These are phyloP conservation scores for Trifolium subterraneum DNA, from an alignment of 306 rosid genomes.

Conservation along the genomic window DNA sequence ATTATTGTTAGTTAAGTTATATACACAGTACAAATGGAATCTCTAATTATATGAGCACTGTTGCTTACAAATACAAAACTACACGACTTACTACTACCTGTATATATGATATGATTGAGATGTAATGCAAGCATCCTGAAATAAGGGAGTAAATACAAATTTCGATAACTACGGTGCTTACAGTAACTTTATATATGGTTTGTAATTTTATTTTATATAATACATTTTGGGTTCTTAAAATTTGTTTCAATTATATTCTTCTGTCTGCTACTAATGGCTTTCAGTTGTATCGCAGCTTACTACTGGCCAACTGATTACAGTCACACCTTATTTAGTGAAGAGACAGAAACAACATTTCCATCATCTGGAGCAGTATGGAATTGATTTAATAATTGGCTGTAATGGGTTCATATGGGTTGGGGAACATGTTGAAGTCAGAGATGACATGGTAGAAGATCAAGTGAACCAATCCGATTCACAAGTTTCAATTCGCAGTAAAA, in stretches of 20 bases:
- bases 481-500: constrained; percentile 30
- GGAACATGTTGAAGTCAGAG: constrained; percentile 67
- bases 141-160: neutral
- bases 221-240: constrained; percentile 31
- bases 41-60: neutral
- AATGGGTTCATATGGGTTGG: constrained; percentile 94
- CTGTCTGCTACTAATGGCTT: constrained; percentile 8
- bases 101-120: constrained; percentile 29
- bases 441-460: constrained; percentile 69
- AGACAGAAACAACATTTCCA: constrained; percentile 92
- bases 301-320: constrained; percentile 80
- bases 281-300: constrained; percentile 60
- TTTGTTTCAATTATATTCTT: constrained; percentile 5
- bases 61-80: constrained; percentile 22
- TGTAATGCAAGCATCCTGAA: constrained; percentile 13
- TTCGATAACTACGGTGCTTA: constrained; percentile 11
- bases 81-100: neutral
- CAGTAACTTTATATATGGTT: neutral
- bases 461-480: constrained; percentile 55
- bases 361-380: constrained; percentile 71
- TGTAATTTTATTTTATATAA: neutral
- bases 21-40: constrained; percentile 4
- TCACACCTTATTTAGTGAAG: constrained; percentile 83
- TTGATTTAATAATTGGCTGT: constrained; percentile 84
- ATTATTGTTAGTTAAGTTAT: neutral